Evolutionary conservation across 1,284 basidiomycete species (phyloP), one percentile per base, ranked within the genome.

Genomic region (Ganoderma lucidum): DNA sequence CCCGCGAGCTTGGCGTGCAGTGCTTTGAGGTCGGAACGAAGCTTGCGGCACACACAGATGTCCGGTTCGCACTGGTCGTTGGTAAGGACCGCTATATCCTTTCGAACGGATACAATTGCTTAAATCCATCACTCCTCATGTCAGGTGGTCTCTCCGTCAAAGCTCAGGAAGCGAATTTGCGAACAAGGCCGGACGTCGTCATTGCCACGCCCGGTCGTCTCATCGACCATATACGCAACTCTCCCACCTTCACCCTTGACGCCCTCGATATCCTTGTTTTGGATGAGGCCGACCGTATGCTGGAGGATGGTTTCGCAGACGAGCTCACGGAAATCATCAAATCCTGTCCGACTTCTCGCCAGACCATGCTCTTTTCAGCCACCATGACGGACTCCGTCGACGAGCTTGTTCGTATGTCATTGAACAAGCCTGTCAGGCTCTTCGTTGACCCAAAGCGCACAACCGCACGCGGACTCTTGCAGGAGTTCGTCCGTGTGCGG

Each of bases 311-410:
- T 44, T 99, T 99, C 82, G 90, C 92, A n/a, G 97, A 97, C 79
- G 97, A 99, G 80, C 85, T 99, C 42, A 86, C 91, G 45, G 97
- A 99, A 82, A 98, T 99, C 75, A 91, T 99, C 80, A 92, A 91
- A 73, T 88, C 93, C 48, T 97, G 96, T 78, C 97, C 97, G 1
- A 83, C 86, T 17, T 93, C 93, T 39, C 90, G 97, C 51, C 97
- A 99, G 81, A 98, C 97, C 3, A 98, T 99, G 96, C 86, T 99
- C 35, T 99, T 99, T 82, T 98, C 96, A 0, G 97, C 97, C 1
- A 99, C 97, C 0, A 98, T 99, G 93, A 98, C 96, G 1, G 97
- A 99, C 81, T 93, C 93, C 0, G 94, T 99, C 9, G 96, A 98
- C 77, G 93, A 96, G 78, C 88, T 99, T 56, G 94, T 98, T 67